Percentiles rank a stretch among this genome's conserved stretches.
These are phyloP conservation scores for Citrus reticulata DNA, from an alignment of 345 rosid genomes.

Conservation along the genomic window DNA sequence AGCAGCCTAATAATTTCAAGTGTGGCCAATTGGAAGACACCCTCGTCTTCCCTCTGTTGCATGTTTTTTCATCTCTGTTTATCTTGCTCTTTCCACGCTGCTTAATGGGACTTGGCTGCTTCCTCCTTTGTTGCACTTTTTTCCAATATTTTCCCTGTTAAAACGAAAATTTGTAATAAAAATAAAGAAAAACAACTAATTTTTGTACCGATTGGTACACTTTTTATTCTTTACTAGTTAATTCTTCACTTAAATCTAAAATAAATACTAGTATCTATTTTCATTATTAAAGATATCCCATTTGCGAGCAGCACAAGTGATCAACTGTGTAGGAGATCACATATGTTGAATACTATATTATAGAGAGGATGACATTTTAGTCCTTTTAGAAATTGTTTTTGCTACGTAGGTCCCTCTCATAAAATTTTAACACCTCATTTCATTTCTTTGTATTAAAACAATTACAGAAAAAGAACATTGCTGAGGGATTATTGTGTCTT, in stretches of 20 bases:
- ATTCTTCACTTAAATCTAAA: no score
- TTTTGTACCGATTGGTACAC: background rate
- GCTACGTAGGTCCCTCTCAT: no score
- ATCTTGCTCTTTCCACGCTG: conserved; percentile 19
- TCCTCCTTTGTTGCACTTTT: conserved; percentile 1
- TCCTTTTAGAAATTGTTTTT: no score
- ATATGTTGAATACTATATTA: no score
- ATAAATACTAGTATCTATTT: background rate
- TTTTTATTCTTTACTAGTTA: background rate
- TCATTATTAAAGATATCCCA: background rate
- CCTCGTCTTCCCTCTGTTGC: conserved; percentile 31
- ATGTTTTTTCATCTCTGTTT: conserved; percentile 15
- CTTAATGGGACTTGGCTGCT: conserved; percentile 6
- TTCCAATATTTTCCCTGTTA: conserved; percentile 12
- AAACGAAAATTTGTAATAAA: background rate
- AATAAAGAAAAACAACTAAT: background rate
- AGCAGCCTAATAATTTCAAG: conserved; percentile 50
- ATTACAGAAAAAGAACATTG: no score
- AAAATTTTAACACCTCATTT: no score
- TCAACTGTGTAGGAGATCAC: no score
- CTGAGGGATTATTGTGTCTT: no score
- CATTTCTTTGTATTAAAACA: no score
- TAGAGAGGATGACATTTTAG: no score
- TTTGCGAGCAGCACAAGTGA: background rate
- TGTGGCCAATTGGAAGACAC: conserved; percentile 37